Evolutionary conservation across 352 stramenopile genomes (phyloP).

Genomic region (Phytophthora pisi): DNA sequence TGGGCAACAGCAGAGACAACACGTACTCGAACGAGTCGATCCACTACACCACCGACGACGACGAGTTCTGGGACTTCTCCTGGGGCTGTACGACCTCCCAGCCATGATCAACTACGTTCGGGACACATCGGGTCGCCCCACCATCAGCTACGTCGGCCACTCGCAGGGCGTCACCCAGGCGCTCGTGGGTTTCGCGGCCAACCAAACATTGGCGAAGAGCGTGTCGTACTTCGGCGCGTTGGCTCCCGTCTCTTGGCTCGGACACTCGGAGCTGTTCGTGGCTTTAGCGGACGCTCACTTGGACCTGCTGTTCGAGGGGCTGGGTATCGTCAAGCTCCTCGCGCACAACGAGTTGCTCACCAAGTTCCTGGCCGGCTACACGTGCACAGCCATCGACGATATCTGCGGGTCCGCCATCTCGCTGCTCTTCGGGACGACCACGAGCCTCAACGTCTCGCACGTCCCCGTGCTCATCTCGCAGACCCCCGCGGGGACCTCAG

Average conservation of each 20-base stretch:
- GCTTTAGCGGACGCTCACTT: conserved; percentile 39
- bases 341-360: conserved; percentile 43
- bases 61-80: conserved; percentile 55
- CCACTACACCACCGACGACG: conserved; percentile 39
- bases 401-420: conserved; percentile 44
- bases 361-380: conserved; percentile 40
- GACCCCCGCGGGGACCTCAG: conserved; percentile 47
- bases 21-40: conserved; percentile 55
- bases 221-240: conserved; percentile 59
- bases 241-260: conserved; percentile 47
- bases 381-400: conserved; percentile 41
- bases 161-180: conserved; percentile 59
- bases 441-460: conserved; percentile 49
- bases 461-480: conserved; percentile 57
- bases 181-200: conserved; percentile 50
- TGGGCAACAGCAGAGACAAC: conserved; percentile 59
- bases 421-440: conserved; percentile 41
- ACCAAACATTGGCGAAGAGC: conserved; percentile 54
- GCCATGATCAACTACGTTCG: conserved; percentile 52
- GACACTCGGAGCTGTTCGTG: conserved; percentile 35
- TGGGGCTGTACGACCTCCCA: conserved; percentile 52
- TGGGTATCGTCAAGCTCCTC: conserved; percentile 45
- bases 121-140: conserved; percentile 31
- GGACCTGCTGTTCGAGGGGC: conserved; percentile 37
- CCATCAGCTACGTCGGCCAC: conserved; percentile 58